Conservation (phyloP, 306 rosid species). For the Quercus cerris region DNA sequence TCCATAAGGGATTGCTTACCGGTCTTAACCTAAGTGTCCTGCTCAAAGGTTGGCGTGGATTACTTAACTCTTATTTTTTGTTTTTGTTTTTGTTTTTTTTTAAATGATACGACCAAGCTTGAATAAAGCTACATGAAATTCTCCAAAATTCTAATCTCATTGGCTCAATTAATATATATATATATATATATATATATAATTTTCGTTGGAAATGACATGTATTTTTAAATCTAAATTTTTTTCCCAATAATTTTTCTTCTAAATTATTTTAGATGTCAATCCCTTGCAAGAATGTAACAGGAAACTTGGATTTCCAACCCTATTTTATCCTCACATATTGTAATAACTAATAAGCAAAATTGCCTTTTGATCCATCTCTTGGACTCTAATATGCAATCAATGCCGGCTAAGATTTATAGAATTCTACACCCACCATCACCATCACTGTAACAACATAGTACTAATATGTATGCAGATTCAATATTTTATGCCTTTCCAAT, state of each 20-base stretch:
- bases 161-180: too few relatives aligned
- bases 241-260: not conserved
- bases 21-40: too few relatives aligned
- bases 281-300: not conserved
- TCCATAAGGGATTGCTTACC: too few relatives aligned
- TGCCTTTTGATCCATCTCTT: not conserved
- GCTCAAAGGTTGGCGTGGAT: not conserved
- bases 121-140: not conserved
- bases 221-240: not conserved
- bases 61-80: too few relatives aligned
- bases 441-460: not conserved
- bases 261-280: not conserved
- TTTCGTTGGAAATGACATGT: not conserved
- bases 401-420: not conserved
- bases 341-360: not conserved
- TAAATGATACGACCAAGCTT: not conserved
- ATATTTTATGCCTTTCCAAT: too few relatives aligned
- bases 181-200: too few relatives aligned
- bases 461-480: not conserved
- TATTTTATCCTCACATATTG: not conserved
- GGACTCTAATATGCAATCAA: not conserved
- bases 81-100: too few relatives aligned
- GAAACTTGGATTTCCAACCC: not conserved
- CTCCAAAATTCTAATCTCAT: too few relatives aligned
- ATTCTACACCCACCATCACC: not conserved